Percentiles rank a stretch among this genome's conserved stretches.
phyloP scores from a whole-genome alignment of 139 green algal genomes.

The Closterium sp. region DNA sequence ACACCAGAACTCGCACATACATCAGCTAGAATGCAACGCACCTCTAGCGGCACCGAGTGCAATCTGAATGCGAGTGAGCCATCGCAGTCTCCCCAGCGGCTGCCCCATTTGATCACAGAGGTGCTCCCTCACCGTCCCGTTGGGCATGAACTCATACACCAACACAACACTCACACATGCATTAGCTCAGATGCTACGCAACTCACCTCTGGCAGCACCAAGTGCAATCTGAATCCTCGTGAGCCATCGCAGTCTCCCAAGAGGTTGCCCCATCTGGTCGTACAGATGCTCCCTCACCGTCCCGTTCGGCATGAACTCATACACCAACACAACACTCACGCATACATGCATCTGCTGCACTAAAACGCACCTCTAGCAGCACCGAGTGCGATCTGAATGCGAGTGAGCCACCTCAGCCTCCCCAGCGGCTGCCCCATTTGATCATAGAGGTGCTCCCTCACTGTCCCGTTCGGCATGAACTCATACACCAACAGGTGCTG shows the following conservation, averaged over 20 bases:
- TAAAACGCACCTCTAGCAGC: neutral
- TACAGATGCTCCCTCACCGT: constrained; percentile 25
- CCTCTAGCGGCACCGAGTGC: neutral
- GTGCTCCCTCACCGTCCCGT: constrained; percentile 18
- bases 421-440: too few relatives aligned
- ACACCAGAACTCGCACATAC: neutral
- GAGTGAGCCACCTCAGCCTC: neutral
- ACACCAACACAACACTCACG: too few relatives aligned
- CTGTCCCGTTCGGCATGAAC: constrained; percentile 34
- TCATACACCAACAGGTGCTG: constrained; percentile 42
- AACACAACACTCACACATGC: too few relatives aligned
- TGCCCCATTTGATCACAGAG: too few relatives aligned
- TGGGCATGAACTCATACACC: constrained; percentile 36
- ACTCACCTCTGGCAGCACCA: neutral
- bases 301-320: constrained; percentile 29
- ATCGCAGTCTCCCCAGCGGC: too few relatives aligned
- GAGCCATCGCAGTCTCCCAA: neutral
- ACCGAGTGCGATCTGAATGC: neutral
- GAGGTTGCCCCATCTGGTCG: too few relatives aligned
- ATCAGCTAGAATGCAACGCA: neutral
- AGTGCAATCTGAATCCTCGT: neutral
- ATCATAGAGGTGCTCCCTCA: constrained; percentile 18
- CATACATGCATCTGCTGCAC: too few relatives aligned
- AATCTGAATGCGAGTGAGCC: neutral
- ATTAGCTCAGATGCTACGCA: too few relatives aligned